Evolutionary conservation across 2,329 filamentous ascomycete species (phyloP).

Genomic region (Xylaria sp.): DNA sequence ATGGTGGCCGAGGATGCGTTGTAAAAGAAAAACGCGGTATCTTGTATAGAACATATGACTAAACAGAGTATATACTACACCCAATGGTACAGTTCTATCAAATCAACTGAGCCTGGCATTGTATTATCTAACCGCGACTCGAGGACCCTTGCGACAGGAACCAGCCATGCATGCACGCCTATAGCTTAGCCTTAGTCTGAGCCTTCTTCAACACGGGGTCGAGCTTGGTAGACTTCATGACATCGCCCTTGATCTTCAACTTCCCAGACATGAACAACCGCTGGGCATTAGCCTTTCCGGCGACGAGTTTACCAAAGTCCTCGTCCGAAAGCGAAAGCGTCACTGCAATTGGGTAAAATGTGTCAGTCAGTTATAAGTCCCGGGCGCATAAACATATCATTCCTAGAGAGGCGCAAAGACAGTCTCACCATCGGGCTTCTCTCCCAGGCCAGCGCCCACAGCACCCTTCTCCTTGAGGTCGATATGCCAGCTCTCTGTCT

Average conservation of each 20-base stretch:
- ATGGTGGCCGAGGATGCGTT: not conserved
- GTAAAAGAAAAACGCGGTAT: conserved; percentile 9
- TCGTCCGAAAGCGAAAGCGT: conserved; percentile 84
- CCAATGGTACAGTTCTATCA: not conserved
- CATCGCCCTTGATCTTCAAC: conserved; percentile 96
- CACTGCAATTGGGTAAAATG: conserved; percentile 58
- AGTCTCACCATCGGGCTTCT: conserved; percentile 79
- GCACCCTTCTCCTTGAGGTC: conserved; percentile 90
- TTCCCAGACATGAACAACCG: conserved; percentile 97
- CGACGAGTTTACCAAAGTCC: conserved; percentile 83
- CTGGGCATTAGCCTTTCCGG: conserved; percentile 92
- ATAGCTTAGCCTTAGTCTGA: conserved; percentile 83
- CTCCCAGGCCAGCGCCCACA: conserved; percentile 77
- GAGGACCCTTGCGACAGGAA: not conserved
- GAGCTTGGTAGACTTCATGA: conserved; percentile 98
- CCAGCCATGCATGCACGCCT: conserved; percentile 44
- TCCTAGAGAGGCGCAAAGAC: not conserved
- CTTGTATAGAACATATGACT: conserved; percentile 18
- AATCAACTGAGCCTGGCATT: conserved; percentile 6
- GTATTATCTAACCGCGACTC: too few relatives aligned
- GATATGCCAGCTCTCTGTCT: conserved; percentile 89
- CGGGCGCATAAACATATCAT: not conserved
- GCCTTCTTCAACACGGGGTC: conserved; percentile 92
- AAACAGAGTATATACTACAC: conserved; percentile 27
- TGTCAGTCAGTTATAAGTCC: too few relatives aligned